Conservation (phyloP, 495 filamentous ascomycete genomes). For the Cladorrhinum samala region DNA sequence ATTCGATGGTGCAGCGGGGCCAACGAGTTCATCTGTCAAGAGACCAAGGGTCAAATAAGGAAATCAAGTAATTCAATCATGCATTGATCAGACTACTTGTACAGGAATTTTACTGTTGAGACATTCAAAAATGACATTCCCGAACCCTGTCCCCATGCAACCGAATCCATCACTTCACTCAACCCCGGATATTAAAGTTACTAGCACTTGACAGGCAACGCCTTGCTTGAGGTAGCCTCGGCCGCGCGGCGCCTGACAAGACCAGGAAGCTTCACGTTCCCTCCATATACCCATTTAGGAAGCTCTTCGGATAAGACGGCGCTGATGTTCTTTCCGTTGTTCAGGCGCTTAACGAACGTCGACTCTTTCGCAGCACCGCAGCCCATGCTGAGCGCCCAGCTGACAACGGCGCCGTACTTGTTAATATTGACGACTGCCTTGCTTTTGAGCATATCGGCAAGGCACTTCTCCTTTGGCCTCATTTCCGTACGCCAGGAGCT, state of each 20-base stretch:
- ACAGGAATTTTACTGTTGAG: too few species aligned
- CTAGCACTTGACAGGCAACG: slow-evolving; percentile 15
- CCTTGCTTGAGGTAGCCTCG: slow-evolving; percentile 33
- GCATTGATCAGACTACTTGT: too few species aligned
- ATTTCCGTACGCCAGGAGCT: slow-evolving; percentile 40
- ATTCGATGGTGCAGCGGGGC: too few species aligned
- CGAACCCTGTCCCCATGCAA: too few species aligned
- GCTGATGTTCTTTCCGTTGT: slow-evolving; percentile 35
- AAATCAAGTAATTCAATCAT: too few species aligned
- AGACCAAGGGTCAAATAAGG: too few species aligned
- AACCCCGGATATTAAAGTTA: not conserved
- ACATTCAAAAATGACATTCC: too few species aligned
- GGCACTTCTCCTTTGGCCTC: slow-evolving; percentile 32
- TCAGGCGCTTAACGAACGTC: slow-evolving; percentile 39
- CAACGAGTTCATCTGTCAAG: too few species aligned
- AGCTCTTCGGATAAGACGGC: slow-evolving; percentile 40
- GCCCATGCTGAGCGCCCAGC: slow-evolving; percentile 46
- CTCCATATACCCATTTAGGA: slow-evolving; percentile 42
- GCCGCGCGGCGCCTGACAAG: slow-evolving; percentile 35
- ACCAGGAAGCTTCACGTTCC: slow-evolving; percentile 33
- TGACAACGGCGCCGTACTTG: slow-evolving; percentile 46
- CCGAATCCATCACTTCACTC: not conserved
- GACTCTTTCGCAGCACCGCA: slow-evolving; percentile 40
- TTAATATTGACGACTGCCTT: slow-evolving; percentile 40
- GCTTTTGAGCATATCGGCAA: slow-evolving; percentile 31